Conservation (phyloP, 2,329 filamentous ascomycete genomes). For the Talaromyces albobiverticillius region DNA sequence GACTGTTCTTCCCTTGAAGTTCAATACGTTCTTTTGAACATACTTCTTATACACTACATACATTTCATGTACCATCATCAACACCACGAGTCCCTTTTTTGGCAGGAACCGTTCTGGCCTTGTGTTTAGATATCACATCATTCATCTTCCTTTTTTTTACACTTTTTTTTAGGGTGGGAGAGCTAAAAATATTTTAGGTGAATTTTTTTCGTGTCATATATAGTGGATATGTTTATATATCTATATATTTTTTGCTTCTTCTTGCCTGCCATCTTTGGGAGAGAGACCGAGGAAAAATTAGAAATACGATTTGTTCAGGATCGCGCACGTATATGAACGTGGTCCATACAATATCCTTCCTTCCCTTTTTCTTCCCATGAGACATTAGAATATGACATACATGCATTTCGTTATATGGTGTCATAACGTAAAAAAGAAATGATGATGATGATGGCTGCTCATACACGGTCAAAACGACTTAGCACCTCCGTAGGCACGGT, state of each 20-base stretch:
- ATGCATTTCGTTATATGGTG: background rate
- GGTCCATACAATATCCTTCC: background rate
- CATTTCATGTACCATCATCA: background rate
- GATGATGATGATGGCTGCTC: background rate
- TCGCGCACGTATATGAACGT: background rate
- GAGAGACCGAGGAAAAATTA: background rate
- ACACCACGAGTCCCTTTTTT: background rate
- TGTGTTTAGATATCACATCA: background rate
- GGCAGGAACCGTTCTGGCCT: conserved; percentile 6
- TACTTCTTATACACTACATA: background rate
- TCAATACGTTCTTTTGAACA: background rate
- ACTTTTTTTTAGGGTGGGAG: background rate
- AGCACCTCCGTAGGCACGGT: conserved; percentile 93
- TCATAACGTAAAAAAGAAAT: background rate
- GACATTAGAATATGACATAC: background rate
- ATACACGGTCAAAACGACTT: conserved; percentile 69
- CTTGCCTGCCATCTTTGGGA: background rate
- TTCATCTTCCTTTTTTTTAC: background rate
- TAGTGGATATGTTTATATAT: background rate
- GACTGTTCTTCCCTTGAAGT: background rate
- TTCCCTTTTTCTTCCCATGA: background rate
- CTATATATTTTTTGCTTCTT: background rate
- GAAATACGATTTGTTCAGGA: background rate
- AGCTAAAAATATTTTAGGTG: background rate
- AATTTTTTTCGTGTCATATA: background rate